Base-by-base conservation (phyloP, 1,284 basidiomycete species). In the Cutaneotrichosporon curvatum region DNA sequence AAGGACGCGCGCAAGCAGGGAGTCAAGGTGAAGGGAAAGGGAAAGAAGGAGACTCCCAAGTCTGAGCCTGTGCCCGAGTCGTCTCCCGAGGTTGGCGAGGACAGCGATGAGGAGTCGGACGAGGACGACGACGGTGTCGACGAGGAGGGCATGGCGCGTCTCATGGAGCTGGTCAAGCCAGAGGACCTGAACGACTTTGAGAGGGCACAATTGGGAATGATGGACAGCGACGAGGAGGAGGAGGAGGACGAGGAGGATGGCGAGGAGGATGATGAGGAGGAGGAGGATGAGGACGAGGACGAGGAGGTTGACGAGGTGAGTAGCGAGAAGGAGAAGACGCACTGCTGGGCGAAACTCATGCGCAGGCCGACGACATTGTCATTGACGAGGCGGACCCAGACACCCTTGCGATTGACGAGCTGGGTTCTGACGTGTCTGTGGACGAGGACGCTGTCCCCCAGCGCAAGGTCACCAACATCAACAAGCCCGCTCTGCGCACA, bases 61-160 rank as follows among this genome's bases (percentile, higher is more conserved):
- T 37, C 48, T 21, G 30, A 44, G 18, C 40, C 45, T 18, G 45
- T 41, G 31, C 53, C 55, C 33, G 45, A 42, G 38, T 43, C 47
- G 42, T 36, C 33, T 4, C 37, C 32, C 22, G 39, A 45, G 19
- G 32, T 37, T 31, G 58, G 51, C 16, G 53, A 46, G 12, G 48
- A 48, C 15, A 58, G 50, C 20, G 61, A 62, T 4, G 57, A 61
- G 16, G 60, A 62, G 16, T 70, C 87, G 34, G 79, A 81, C 57
- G 79, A 79, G 46, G 87, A 90, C 64, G 83, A 85, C 74, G 85
- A 86, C 32, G 85, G 88, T 53, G 72, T 91, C 50, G 87, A 83
- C 55, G 86, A 88, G 50, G 85, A 87, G 63, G 87, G 90, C 63
- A 79, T 78, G 79, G 71, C 75, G 62, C 75, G 79, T 45, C 73